Evolutionary conservation across 1,284 basidiomycete genomes (phyloP).

Genomic region (Termitomyces sp.): DNA sequence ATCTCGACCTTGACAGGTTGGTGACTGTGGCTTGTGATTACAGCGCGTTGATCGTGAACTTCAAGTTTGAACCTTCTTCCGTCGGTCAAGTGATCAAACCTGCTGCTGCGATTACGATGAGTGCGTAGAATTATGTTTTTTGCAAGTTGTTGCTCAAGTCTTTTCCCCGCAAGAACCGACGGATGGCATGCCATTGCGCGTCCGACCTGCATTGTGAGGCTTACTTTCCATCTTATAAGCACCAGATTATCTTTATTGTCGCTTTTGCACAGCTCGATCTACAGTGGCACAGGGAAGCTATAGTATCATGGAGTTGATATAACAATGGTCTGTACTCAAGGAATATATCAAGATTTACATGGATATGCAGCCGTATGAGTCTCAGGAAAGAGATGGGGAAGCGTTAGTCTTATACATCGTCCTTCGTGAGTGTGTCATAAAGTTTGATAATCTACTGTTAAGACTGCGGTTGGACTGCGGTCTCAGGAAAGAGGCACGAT

Average conservation of each 20-base stretch:
- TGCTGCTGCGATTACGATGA: conserved; percentile 41
- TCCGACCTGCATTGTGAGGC: conserved; percentile 10
- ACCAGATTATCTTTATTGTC: background rate
- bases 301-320: background rate
- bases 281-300: background rate
- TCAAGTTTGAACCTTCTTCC: conserved; percentile 38
- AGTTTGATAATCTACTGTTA: background rate
- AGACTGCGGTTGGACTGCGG: background rate
- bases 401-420: background rate
- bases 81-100: conserved; percentile 36
- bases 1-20: background rate
- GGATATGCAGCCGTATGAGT: background rate
- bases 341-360: background rate
- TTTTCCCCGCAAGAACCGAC: conserved; percentile 22
- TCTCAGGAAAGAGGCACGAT: background rate
- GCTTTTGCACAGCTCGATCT: background rate
- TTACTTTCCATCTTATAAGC: background rate
- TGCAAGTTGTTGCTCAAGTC: background rate
- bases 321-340: background rate
- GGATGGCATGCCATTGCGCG: conserved; percentile 29
- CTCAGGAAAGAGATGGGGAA: background rate
- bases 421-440: background rate
- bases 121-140: conserved; percentile 21
- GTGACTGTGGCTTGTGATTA: background rate
- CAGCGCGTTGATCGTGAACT: conserved; percentile 35